These are phyloP conservation scores for Lipomyces chichibuensis DNA, from an alignment of 805 yeast genomes.

Conservation along the genomic window DNA sequence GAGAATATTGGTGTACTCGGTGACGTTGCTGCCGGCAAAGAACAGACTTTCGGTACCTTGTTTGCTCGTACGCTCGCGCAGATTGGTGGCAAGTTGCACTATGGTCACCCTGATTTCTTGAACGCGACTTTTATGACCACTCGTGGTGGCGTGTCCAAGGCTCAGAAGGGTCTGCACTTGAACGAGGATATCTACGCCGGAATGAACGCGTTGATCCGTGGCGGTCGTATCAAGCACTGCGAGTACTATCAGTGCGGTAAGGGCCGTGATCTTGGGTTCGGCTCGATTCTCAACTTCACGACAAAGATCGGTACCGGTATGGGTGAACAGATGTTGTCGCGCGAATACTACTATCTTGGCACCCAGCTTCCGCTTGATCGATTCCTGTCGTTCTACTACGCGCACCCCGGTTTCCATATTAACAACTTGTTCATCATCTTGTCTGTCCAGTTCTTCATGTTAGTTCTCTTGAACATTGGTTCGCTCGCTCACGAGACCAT, in stretches of 20 bases:
- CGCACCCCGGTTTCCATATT: slow-evolving; percentile 95
- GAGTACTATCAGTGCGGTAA: slow-evolving; percentile 97
- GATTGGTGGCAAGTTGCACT: slow-evolving; percentile 92
- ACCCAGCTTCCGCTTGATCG: slow-evolving; percentile 87
- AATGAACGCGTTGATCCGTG: slow-evolving; percentile 83
- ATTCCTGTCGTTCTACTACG: slow-evolving; percentile 89
- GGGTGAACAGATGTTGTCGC: slow-evolving; percentile 93
- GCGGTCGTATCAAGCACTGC: slow-evolving; percentile 93
- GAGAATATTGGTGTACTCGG: slow-evolving; percentile 92
- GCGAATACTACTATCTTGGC: slow-evolving; percentile 90
- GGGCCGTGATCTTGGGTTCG: slow-evolving; percentile 93
- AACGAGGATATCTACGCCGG: slow-evolving; percentile 98
- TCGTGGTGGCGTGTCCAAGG: slow-evolving; percentile 93
- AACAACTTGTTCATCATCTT: slow-evolving; percentile 85
- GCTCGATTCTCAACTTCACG: slow-evolving; percentile 88
- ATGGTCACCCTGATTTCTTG: slow-evolving; percentile 95
- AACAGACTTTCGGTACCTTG: slow-evolving; percentile 93
- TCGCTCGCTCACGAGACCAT: slow-evolving; percentile 74
- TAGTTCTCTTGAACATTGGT: slow-evolving; percentile 77
- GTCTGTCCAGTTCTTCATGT: slow-evolving; percentile 84
- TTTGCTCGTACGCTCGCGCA: slow-evolving; percentile 92
- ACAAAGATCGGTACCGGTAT: slow-evolving; percentile 97
- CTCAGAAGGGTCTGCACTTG: slow-evolving; percentile 88
- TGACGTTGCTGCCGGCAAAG: slow-evolving; percentile 96
- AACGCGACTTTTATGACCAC: slow-evolving; percentile 92